Evolutionary conservation across 345 rosid genomes (phyloP).

Genomic region (Ceriops decandra): DNA sequence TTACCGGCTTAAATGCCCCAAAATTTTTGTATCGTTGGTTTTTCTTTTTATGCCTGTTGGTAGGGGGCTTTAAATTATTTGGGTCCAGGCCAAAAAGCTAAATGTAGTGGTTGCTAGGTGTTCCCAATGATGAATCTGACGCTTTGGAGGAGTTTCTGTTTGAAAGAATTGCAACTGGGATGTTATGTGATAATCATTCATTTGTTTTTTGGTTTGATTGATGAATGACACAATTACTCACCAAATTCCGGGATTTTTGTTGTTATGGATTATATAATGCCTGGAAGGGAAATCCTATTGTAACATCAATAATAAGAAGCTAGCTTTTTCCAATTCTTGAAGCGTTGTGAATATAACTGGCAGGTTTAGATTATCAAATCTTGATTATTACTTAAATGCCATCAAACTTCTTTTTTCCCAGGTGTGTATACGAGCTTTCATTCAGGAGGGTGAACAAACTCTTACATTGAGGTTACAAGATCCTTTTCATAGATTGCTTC

Average conservation of each 20-base stretch:
- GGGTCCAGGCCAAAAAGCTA: too few species aligned
- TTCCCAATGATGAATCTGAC: too few species aligned
- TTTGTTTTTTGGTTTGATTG: neutral
- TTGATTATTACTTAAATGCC: constrained; percentile 6
- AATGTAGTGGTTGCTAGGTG: too few species aligned
- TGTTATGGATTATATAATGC: neutral
- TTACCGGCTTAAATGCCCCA: neutral
- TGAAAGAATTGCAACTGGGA: neutral
- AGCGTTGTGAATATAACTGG: neutral
- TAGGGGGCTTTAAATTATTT: too few species aligned
- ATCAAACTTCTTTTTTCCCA: constrained; percentile 15
- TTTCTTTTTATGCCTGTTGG: too few species aligned
- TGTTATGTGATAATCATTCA: neutral
- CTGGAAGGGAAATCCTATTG: neutral
- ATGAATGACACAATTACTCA: neutral
- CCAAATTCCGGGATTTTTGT: neutral
- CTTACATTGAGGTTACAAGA: constrained; percentile 74
- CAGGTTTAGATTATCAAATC: neutral
- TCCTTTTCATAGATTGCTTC: constrained; percentile 79
- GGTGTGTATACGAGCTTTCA: constrained; percentile 64
- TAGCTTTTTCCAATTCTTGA: neutral
- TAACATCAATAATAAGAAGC: neutral
- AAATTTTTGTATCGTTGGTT: neutral
- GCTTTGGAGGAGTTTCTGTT: too few species aligned
- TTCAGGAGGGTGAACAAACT: constrained; percentile 52